Evolutionary conservation across 2,329 filamentous ascomycete species (phyloP), one percentile per base, ranked within the genome.

Genomic region (Elsinoe australis): DNA sequence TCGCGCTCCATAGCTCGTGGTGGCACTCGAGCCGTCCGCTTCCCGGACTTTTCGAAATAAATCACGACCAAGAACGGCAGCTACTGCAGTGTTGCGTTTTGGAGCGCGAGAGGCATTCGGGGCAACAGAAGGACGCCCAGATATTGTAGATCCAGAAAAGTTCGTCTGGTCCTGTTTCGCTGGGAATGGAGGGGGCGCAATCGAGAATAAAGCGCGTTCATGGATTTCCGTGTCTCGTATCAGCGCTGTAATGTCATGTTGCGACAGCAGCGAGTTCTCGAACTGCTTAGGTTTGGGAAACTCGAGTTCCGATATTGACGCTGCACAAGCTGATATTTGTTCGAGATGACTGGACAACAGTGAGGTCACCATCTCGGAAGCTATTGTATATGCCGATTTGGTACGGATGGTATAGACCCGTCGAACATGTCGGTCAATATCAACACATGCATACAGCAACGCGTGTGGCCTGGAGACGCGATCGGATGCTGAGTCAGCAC

Each of bases 211-310:
- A 5, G 90, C 90, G 59, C 89, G 84, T 66, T 98, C 92, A 68
- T 96, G 90, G 17, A 84, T 71, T 67, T 98, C 92, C 3, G 90
- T 95, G 64, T 98, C 92, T 52, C 92, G 85, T 60, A 98, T 95
- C 39, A 98, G 72, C 9, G 86, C 79, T 3, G 92, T 96, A 57
- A 98, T 96, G 65, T 98, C 92, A 65, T 89, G 83, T 56, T 82
- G 82, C 49, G 83, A 82, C 41, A 96, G 80, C 31, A 98, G 76
- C 26, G 92, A 88, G 64, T 94, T 95, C 56, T 89, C 92, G 69
- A 96, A 98, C 61, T 92, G 88, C 60, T 87, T 94, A n/a, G 90
- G 87, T 1, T 79, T 79, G 32, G 87, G 87, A 58, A 96, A 96
- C 26, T 69, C 64, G 17, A 74, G 59, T 26, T 72, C 68, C 41